Base-by-base conservation (phyloP, 2,329 filamentous ascomycete genomes). In the Claviceps spartinae region DNA sequence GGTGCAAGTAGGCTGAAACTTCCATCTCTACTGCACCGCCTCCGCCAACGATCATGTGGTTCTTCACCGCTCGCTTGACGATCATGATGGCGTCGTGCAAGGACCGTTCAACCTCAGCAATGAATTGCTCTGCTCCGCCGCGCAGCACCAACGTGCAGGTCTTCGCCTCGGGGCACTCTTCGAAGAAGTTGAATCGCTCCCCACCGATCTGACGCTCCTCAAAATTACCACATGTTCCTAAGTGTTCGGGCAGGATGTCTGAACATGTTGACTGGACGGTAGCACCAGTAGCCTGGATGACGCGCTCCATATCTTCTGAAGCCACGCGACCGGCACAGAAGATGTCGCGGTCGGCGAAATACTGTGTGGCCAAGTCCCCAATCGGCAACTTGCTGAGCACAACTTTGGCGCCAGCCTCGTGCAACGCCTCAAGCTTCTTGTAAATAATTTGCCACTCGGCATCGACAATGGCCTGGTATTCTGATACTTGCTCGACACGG, bases 71-170 rank as follows among this genome's bases (percentile, higher is more conserved):
- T 56, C 94, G 89, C 81, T 97, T 97, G 65, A 98, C 93, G 63
- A 98, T 95, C 93, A 98, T 98, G 71, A 98, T 97, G 61, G 93
- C 93, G 64, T 98, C 93, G 76, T 98, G 93, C 59, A 98, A 79
- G 65, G 88, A 95, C 58, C 93, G 87, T 76, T 98, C 93, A 1
- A 96, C 93, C 70, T 98, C 93, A 54, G 93, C 93, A 62, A 98
- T 98, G 73, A 98, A 98, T 69, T 98, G 93, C 75, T 98, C 93
- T 38, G 93, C 93, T 58, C 93, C 93, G 63, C 93, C 93, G 65
- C 93, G 87, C 57, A 98, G 83, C 42, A 98, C 83, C 20, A 98
- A 76, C 9, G 93, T 98, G 77, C 93, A 98, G 1, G 93, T 97
- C 79, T 95, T 95, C 58, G 93, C 91, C 63, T 83, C 84, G 34